Conservation (phyloP, 1,139 yeast genomes). For the Pichia terricola region DNA sequence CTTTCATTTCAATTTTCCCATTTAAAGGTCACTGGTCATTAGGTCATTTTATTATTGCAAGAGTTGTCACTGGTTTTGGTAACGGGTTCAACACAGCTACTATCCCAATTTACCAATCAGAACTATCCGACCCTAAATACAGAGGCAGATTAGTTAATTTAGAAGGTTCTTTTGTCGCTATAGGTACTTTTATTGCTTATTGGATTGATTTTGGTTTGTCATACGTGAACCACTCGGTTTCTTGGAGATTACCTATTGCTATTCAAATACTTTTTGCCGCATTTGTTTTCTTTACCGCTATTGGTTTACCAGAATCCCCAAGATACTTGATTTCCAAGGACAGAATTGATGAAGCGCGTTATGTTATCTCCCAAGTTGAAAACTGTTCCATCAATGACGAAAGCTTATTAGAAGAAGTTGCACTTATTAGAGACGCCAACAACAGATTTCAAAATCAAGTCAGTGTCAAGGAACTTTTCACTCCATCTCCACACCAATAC, state of each 20-base stretch:
- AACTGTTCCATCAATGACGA: constrained; percentile 32
- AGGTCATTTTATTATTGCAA: constrained; percentile 37
- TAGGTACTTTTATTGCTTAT: constrained; percentile 54
- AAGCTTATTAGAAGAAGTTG: constrained; percentile 35
- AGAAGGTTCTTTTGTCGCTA: constrained; percentile 44
- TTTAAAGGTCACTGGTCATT: constrained; percentile 37
- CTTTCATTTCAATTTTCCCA: constrained; percentile 54
- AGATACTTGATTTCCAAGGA: constrained; percentile 58
- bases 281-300: constrained; percentile 20
- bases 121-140: constrained; percentile 59
- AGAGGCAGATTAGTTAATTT: constrained; percentile 65
- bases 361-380: constrained; percentile 35
- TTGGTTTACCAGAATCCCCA: constrained; percentile 47
- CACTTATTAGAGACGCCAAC: constrained; percentile 28
- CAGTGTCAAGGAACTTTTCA: constrained; percentile 37
- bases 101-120: constrained; percentile 77
- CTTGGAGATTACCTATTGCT: constrained; percentile 41
- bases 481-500: constrained; percentile 51
- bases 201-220: constrained; percentile 73
- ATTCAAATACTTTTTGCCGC: constrained; percentile 35
- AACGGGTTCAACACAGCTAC: constrained; percentile 74
- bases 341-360: constrained; percentile 38
- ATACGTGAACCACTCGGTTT: constrained; percentile 42
- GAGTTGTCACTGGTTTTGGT: constrained; percentile 73
- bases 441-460: constrained; percentile 26